Evolutionary conservation across 2,329 filamentous ascomycete genomes (phyloP), one percentile per base, ranked within the genome.

Genomic region (Pseudogymnoascus sp.): DNA sequence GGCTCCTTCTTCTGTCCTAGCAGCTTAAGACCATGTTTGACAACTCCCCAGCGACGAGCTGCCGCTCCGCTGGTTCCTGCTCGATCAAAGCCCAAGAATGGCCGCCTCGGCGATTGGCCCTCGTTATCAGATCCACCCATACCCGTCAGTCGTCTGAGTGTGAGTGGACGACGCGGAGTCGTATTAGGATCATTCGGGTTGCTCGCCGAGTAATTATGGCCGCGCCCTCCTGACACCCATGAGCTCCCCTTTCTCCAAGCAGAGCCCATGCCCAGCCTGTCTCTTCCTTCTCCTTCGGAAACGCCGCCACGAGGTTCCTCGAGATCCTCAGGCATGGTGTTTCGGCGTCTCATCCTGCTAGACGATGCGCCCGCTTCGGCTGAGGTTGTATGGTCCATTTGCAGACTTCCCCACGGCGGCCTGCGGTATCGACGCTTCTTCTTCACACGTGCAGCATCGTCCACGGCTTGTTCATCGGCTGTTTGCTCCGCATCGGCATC

Each of bases 401-500:
- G 47, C 2, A 56, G 47, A 14, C 47, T 56, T n/a, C 47, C 47
- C 59, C 59, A 60, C 6, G 59, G 33, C 74, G 72, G 83, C 67
- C 85, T 79, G 65, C 82, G 81, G 68, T 80, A 86, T 71, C 84
- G 85, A 67, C 84, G 83, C 74, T 86, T 87, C 74, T 82, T 86
- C 75, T 83, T 89, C 33, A 79, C 79, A 66, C 82, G 83, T 1
- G 75, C 69, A 28, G 75, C 70, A 61, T 79, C 77, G 12, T 76
- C 72, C n/a, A 75, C 70, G 16, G 77, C 77, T n/a, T 81, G 82
- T 71, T 96, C 92, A 61, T 92, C 91, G 0, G 87, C 90, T 50
- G 91, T 96, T 72, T 94, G 91, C 72, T 96, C 92, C 1, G 88
- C 90, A 73, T 94, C 91, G 0, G 89, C 87, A 70, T 89, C 87